A percentile compares a stretch with the other conserved stretches of the same genome.
Evolutionary conservation across 371 early-diverging fungal genomes (phyloP).

Genomic region (Rhizopus stolonifer): DNA sequence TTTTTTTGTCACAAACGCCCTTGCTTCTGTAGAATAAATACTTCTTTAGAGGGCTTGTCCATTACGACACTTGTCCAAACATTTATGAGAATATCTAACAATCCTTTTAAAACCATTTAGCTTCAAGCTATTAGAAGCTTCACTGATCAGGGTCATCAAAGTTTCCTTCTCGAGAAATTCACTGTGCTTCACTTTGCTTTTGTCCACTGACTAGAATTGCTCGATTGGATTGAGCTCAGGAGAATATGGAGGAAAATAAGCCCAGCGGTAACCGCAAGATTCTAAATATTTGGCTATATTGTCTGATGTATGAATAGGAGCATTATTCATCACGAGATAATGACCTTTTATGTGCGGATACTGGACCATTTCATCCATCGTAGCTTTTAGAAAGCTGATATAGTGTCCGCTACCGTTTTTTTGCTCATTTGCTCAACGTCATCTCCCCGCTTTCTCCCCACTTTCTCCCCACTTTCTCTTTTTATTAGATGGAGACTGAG

Average conservation of each 20-base stretch:
- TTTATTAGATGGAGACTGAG: no score
- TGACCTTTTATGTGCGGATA: no score
- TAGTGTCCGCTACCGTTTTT: no score
- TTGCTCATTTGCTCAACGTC: no score
- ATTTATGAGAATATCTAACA: neutral
- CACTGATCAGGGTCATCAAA: constrained; percentile 3
- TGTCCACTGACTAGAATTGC: constrained; percentile 18
- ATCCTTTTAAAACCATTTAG: constrained; percentile 1
- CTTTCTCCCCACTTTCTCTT: no score
- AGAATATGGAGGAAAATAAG: no score
- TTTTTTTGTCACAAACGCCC: constrained; percentile 1
- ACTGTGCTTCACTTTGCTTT: constrained; percentile 12
- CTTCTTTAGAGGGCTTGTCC: neutral
- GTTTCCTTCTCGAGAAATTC: constrained; percentile 6
- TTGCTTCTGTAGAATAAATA: neutral
- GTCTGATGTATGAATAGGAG: no score
- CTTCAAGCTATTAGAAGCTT: neutral
- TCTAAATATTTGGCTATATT: no score
- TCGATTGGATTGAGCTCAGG: constrained; percentile 20
- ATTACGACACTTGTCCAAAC: constrained; percentile 1
- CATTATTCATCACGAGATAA: no score
- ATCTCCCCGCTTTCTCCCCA: no score
- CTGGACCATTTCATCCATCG: no score
- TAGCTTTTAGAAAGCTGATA: no score
- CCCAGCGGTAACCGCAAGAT: constrained; percentile 18